Conservation (phyloP, 2,329 filamentous ascomycete species). For the Aspergillus felis region DNA sequence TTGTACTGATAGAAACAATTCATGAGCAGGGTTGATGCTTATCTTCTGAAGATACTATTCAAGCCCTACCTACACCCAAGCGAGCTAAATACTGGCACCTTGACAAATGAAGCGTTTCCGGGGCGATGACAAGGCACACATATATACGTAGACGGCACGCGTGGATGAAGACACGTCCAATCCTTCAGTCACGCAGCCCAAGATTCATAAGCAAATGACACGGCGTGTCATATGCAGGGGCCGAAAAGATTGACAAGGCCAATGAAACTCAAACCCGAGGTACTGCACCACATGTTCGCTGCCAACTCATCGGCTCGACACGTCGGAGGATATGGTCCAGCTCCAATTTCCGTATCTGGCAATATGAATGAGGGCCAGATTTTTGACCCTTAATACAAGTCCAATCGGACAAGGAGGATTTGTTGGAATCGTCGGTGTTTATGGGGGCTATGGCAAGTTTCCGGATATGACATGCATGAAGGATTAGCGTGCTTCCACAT, state of each 20-base stretch:
- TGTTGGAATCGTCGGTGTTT: not conserved
- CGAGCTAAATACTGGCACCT: not conserved
- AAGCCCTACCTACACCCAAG: no score
- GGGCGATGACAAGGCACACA: not conserved
- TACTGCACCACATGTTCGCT: not conserved
- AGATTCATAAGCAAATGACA: not conserved
- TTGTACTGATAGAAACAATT: no score
- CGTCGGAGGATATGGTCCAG: not conserved
- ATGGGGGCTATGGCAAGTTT: not conserved
- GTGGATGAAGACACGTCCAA: not conserved
- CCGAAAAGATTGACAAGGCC: not conserved
- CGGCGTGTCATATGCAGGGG: not conserved
- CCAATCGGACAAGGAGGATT: not conserved
- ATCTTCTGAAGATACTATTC: no score
- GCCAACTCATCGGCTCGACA: not conserved
- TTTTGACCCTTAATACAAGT: not conserved
- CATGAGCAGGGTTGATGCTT: no score
- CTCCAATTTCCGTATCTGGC: not conserved
- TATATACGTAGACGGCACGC: not conserved
- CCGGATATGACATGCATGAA: not conserved
- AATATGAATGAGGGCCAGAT: not conserved
- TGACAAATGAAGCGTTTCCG: not conserved
- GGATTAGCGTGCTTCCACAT: not conserved
- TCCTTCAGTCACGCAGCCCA: no score
- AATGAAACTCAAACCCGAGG: not conserved